Conservation (phyloP, 352 stramenopile genomes). For the Globisporangium canariense region DNA sequence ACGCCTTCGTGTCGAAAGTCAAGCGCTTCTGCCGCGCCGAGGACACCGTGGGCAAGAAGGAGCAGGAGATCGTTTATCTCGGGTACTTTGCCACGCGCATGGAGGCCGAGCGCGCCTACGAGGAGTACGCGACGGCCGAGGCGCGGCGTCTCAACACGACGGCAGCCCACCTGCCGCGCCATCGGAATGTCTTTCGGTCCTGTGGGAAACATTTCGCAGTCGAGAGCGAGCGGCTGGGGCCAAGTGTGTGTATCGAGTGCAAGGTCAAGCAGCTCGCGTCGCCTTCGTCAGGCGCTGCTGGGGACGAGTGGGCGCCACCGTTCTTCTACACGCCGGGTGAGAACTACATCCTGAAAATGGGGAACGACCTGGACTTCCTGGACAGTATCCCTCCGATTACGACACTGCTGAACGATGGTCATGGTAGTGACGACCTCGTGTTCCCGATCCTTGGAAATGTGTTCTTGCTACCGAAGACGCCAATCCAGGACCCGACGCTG, state of each 20-base stretch:
- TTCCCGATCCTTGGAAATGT: conserved; percentile 73
- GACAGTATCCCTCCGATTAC: conserved; percentile 51
- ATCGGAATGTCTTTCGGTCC: conserved; percentile 66
- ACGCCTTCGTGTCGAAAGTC: conserved; percentile 62
- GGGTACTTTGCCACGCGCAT: conserved; percentile 64
- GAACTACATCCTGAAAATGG: conserved; percentile 82
- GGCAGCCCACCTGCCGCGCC: conserved; percentile 40
- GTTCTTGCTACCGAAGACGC: conserved; percentile 61
- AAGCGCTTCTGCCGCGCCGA: conserved; percentile 68
- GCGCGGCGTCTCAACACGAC: conserved; percentile 69
- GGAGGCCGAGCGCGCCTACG: conserved; percentile 69
- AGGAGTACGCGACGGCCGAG: conserved; percentile 55
- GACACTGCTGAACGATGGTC: conserved; percentile 32
- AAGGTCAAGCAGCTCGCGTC: conserved; percentile 52
- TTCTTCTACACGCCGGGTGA: conserved; percentile 56
- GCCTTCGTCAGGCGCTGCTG: conserved; percentile 10
- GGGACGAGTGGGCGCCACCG: conserved; percentile 55
- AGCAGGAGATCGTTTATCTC: conserved; percentile 65
- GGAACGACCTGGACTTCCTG: conserved; percentile 68
- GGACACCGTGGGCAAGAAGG: conserved; percentile 47
- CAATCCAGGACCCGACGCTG: conserved; percentile 56
- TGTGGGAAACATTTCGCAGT: conserved; percentile 81
- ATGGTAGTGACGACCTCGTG: conserved; percentile 22
- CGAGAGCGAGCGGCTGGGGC: conserved; percentile 63
- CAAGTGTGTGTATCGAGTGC: conserved; percentile 79